Evolutionary conservation across 1,284 basidiomycete species (phyloP).

Genomic region (Thelephora terrestris): DNA sequence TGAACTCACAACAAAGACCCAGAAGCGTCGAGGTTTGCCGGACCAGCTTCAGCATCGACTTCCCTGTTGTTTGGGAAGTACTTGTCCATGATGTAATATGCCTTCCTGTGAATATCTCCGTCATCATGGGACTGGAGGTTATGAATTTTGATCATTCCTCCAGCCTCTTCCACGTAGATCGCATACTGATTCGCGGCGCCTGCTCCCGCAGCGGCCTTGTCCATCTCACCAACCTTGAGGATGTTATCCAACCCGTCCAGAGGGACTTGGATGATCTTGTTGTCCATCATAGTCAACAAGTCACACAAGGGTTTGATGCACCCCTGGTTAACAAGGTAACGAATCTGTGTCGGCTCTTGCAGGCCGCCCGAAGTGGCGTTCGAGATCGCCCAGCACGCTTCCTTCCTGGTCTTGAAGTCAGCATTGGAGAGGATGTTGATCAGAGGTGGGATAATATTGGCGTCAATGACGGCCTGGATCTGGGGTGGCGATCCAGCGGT

Average conservation of each 20-base stretch:
- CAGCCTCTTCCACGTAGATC: slow-evolving; percentile 91
- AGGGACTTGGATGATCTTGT: slow-evolving; percentile 99
- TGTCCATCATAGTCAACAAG: slow-evolving; percentile 95
- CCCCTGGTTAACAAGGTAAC: slow-evolving; percentile 95
- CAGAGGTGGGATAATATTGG: slow-evolving; percentile 92
- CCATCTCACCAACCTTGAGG: slow-evolving; percentile 95
- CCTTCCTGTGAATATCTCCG: slow-evolving; percentile 99
- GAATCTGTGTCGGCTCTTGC: slow-evolving; percentile 94
- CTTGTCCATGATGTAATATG: slow-evolving; percentile 99
- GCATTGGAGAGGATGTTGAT: slow-evolving; percentile 97
- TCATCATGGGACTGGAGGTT: slow-evolving; percentile 99
- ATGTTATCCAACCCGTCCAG: slow-evolving; percentile 99
- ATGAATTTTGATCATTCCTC: slow-evolving; percentile 98
- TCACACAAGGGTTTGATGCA: slow-evolving; percentile 99
- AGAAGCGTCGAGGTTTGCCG: slow-evolving; percentile 77
- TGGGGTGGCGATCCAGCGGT: slow-evolving; percentile 95
- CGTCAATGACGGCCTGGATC: slow-evolving; percentile 85
- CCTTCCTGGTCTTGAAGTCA: slow-evolving; percentile 99
- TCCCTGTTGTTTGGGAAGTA: slow-evolving; percentile 87
- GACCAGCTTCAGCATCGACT: slow-evolving; percentile 68
- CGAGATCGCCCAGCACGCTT: slow-evolving; percentile 99
- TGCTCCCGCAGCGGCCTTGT: slow-evolving; percentile 78
- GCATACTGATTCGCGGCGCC: slow-evolving; percentile 92
- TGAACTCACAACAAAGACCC: slow-evolving; percentile 82
- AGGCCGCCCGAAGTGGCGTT: slow-evolving; percentile 98